Evolutionary conservation across 306 rosid species (phyloP), one percentile per base, ranked within the genome.

Genomic region (Casuarina equisetifolia): DNA sequence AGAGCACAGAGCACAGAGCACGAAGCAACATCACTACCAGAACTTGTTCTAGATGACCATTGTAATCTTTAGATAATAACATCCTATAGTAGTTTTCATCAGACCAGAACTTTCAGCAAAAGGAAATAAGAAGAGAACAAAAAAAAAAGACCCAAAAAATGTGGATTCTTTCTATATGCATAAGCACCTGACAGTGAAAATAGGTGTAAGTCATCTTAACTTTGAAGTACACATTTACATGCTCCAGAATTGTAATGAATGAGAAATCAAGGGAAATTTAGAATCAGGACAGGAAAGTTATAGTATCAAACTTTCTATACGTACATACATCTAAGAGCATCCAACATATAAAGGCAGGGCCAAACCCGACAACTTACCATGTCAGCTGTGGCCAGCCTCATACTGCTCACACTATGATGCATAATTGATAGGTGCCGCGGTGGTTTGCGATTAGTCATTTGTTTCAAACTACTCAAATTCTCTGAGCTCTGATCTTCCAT

Each of bases 331-430:
- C 19, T 17, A 55, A 55, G 4, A 78, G 45, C 9, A 72, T 19
- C 57, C 38, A 38, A 75, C 3, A 11, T 9, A 32, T 35, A 32
- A 61, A 17, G 32, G 42, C 9, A 17, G 16, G 74, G 63, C 44
- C 69, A 61, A 40, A 61, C 64, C 44, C 9, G 71, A 73, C 6
- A 78, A 79, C 83, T 78, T 70, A 92, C 97, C 87, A 84, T 85
- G 74, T 88, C 93, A 73, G 84, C 39, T 3, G 82, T 61, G 64
- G 82, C 66, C 78, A 90, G 80, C 85, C 67, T 82, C 57, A 76
- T 72, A 62, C 91, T 52, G 91, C 93, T 85, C 74, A 88, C 44
- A 74, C 90, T 85, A 59, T 88, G 93, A 42, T 87, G 87, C 84
- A 84, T 17, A 32, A 45, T 54, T 4, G 89, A 86, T 42, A 76